These are phyloP conservation scores for Hagleromyces aurorensis DNA, from an alignment of 805 yeast species.

Conservation along the genomic window DNA sequence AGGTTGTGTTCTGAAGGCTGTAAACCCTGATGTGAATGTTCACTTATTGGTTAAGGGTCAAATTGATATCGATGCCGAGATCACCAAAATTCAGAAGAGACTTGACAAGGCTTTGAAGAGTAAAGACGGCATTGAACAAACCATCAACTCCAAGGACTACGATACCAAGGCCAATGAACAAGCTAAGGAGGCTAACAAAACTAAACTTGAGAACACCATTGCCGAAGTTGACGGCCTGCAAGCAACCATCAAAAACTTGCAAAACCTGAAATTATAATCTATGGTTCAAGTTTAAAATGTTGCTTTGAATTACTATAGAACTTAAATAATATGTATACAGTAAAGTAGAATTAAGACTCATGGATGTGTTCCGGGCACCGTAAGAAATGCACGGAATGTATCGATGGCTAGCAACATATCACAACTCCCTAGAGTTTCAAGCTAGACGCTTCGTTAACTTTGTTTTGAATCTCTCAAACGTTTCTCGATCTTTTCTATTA, in stretches of 20 bases:
- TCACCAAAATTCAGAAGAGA: constrained; percentile 72
- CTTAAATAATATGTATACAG: not conserved
- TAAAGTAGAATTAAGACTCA: not conserved
- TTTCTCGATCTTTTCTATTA: constrained; percentile 38
- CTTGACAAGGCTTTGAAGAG: constrained; percentile 55
- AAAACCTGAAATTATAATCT: constrained; percentile 55
- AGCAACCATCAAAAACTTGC: constrained; percentile 77
- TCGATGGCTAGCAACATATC: no score
- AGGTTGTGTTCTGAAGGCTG: constrained; percentile 84
- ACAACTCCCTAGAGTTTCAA: no score
- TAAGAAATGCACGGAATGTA: no score
- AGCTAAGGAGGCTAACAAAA: constrained; percentile 69
- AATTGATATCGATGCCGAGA: constrained; percentile 87
- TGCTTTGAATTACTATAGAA: constrained; percentile 1
- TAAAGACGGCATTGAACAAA: constrained; percentile 58
- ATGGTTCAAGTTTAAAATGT: not conserved
- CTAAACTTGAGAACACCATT: constrained; percentile 56
- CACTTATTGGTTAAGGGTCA: constrained; percentile 92
- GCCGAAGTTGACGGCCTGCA: constrained; percentile 91
- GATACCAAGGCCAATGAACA: constrained; percentile 75
- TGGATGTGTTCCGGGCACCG: no score
- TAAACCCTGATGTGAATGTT: constrained; percentile 73
- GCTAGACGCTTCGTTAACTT: no score
- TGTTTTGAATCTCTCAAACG: no score
- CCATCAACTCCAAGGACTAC: constrained; percentile 65